These are phyloP conservation scores for Talaromyces sp. DNA, from an alignment of 2,329 filamentous ascomycete species.

Conservation along the genomic window DNA sequence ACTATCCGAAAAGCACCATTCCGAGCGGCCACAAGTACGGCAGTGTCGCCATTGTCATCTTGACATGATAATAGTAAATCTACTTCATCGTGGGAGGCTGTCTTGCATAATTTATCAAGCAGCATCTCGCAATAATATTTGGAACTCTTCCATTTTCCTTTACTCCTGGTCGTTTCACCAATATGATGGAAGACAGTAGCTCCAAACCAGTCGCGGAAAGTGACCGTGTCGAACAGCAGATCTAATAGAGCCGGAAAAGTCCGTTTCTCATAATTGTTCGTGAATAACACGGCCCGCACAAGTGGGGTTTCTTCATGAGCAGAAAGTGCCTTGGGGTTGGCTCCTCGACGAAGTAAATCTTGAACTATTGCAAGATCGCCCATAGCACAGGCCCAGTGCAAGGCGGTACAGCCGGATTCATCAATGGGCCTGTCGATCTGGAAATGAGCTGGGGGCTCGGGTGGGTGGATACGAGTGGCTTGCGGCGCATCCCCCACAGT, in stretches of 20 bases:
- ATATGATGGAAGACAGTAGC: constrained; percentile 95
- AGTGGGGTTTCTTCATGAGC: constrained; percentile 80
- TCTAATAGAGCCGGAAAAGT: constrained; percentile 84
- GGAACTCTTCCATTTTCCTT: constrained; percentile 84
- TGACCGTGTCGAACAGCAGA: constrained; percentile 79
- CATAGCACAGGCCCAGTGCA: constrained; percentile 98
- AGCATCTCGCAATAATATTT: constrained; percentile 93
- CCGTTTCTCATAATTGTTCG: constrained; percentile 93
- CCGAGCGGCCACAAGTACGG: constrained; percentile 81
- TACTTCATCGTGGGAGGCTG: constrained; percentile 73
- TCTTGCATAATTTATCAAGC: constrained; percentile 81
- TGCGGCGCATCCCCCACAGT: constrained; percentile 76
- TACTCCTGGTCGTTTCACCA: constrained; percentile 80
- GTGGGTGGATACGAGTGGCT: constrained; percentile 59
- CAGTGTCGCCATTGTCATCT: constrained; percentile 87
- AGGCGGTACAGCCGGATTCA: constrained; percentile 84
- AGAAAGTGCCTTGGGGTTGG: constrained; percentile 72
- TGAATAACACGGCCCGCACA: constrained; percentile 93
- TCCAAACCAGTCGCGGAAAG: constrained; percentile 75
- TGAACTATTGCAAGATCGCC: constrained; percentile 90
- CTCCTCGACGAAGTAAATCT: constrained; percentile 79
- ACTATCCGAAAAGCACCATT: constrained; percentile 80
- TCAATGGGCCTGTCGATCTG: constrained; percentile 92
- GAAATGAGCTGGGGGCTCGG: constrained; percentile 81
- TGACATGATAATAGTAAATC: constrained; percentile 78